Conservation (phyloP, 2,329 filamentous ascomycete genomes). For the Tolypocladium tundrense region DNA sequence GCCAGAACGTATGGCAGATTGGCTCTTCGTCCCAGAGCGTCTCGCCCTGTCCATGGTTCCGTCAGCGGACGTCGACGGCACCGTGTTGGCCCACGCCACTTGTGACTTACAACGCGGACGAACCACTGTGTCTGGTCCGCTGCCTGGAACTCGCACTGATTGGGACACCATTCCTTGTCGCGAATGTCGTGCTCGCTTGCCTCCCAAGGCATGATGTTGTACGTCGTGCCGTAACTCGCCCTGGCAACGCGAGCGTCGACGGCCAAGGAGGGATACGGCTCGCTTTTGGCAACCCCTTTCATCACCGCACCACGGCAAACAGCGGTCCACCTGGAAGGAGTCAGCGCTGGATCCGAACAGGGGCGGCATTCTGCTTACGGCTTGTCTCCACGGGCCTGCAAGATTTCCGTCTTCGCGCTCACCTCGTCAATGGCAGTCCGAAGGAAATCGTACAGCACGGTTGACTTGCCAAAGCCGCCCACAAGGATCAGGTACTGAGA, state of each 20-base stretch:
- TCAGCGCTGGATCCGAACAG: not conserved
- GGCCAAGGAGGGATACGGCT: not conserved
- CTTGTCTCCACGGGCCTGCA: conserved; percentile 17
- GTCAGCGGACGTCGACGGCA: not conserved
- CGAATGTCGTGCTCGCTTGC: not conserved
- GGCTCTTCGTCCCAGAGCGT: not conserved
- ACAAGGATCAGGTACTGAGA: conserved; percentile 26
- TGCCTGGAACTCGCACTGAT: not conserved
- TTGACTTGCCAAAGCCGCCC: conserved; percentile 25
- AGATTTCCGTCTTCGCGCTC: conserved; percentile 8
- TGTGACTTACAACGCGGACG: conserved; percentile 6
- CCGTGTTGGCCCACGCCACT: too few relatives aligned
- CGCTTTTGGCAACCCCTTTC: conserved; percentile 7
- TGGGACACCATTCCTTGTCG: conserved; percentile 8
- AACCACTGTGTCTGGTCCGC: conserved; percentile 18
- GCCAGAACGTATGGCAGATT: conserved; percentile 3
- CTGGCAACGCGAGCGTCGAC: conserved; percentile 15
- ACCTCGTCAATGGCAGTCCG: not conserved
- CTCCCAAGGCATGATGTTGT: not conserved
- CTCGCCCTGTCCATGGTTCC: conserved; percentile 1
- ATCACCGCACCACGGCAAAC: conserved; percentile 23
- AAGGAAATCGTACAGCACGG: conserved; percentile 16
- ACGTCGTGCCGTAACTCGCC: conserved; percentile 14
- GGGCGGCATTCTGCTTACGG: conserved; percentile 18
- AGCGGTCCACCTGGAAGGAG: conserved; percentile 19